phyloP scores from a whole-genome alignment of 2,329 filamentous ascomycete genomes.

The Penicillium sclerotigenum region DNA sequence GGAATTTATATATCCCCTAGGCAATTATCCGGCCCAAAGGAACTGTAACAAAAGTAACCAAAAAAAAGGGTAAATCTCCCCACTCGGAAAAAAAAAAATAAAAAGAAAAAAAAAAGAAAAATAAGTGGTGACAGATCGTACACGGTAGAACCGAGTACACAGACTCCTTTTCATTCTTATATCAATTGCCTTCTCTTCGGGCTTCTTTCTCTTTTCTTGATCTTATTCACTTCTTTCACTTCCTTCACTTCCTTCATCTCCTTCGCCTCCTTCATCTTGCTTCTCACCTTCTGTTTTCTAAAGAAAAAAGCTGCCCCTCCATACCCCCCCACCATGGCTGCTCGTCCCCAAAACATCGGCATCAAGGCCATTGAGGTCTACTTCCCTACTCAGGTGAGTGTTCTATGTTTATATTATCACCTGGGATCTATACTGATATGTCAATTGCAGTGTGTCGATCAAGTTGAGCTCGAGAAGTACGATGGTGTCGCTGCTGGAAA shows the following conservation, averaged over 20 bases:
- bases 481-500: conserved; percentile 79
- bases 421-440: background rate
- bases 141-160: conserved; percentile 29
- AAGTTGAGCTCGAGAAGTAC: conserved; percentile 78
- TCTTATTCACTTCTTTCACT: conserved; percentile 3
- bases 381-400: conserved; percentile 77
- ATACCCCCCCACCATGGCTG: conserved; percentile 57
- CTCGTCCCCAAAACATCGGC: conserved; percentile 81
- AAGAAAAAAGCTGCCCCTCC: conserved; percentile 5
- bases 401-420: background rate
- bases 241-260: background rate
- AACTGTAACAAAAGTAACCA: background rate
- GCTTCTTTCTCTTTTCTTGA: conserved; percentile 5
- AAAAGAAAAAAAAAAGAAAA: conserved; percentile 11
- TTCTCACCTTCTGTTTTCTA: background rate
- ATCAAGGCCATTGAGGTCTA: conserved; percentile 93
- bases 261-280: background rate
- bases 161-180: conserved; percentile 8
- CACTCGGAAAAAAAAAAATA: background rate
- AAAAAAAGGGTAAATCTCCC: conserved; percentile 1
- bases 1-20: background rate
- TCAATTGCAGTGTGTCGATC: conserved; percentile 69
- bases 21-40: conserved; percentile 8
- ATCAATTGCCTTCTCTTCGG: conserved; percentile 15
- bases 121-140: conserved; percentile 26